phyloP scores from a whole-genome alignment of 2,329 filamentous ascomycete genomes.

The Diatrype stigma region DNA sequence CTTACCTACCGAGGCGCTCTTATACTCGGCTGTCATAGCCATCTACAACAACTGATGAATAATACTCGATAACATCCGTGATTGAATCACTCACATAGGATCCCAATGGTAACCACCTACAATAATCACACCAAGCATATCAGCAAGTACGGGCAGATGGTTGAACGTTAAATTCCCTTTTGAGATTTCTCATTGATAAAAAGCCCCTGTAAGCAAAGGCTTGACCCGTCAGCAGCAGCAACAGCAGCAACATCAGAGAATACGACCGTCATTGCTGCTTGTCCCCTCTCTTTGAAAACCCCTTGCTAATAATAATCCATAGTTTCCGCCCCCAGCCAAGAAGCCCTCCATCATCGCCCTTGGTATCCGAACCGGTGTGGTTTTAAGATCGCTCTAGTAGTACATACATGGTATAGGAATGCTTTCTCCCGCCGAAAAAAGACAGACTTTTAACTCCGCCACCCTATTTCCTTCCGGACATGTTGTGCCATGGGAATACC shows the following conservation, averaged over 20 bases:
- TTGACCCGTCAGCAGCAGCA: too few relatives aligned
- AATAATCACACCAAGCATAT: too few relatives aligned
- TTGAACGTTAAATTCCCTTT: neutral
- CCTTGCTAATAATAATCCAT: neutral
- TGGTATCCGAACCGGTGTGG: neutral
- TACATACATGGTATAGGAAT: conserved; percentile 1
- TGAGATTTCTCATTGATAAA: neutral
- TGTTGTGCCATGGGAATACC: neutral
- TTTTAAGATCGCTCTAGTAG: neutral
- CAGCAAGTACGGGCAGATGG: neutral
- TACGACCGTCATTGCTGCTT: neutral
- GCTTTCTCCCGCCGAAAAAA: neutral
- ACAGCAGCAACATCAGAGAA: too few relatives aligned
- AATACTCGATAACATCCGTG: too few relatives aligned
- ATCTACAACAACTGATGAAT: too few relatives aligned
- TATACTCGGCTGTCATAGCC: too few relatives aligned
- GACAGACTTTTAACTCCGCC: neutral
- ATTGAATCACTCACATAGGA: too few relatives aligned
- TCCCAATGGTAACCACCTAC: too few relatives aligned
- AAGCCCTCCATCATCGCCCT: neutral
- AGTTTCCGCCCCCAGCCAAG: neutral
- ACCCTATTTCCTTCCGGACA: neutral
- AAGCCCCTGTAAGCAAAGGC: too few relatives aligned
- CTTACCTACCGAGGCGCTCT: too few relatives aligned
- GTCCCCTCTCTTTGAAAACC: neutral